phyloP scores from a whole-genome alignment of 352 stramenopile species.

The Pythium rhizo-oryzae region DNA sequence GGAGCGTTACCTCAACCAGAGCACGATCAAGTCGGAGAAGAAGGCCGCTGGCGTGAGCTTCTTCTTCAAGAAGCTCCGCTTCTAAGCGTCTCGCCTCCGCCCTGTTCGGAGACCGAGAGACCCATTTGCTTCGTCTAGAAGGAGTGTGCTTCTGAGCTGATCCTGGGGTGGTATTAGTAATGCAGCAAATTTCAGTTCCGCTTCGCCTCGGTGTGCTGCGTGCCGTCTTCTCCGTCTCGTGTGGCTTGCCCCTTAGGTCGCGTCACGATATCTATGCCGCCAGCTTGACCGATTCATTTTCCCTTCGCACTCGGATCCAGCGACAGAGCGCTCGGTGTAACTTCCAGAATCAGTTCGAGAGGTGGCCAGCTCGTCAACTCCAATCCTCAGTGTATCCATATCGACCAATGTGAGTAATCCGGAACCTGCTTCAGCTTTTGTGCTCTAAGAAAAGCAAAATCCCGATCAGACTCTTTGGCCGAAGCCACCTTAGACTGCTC shows the following conservation, averaged over 20 bases:
- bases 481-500: background rate
- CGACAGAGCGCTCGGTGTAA: too few species aligned
- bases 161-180: slow-evolving; percentile 38
- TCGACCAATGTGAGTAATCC: background rate
- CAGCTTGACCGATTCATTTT: too few species aligned
- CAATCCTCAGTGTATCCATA: background rate
- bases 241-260: background rate
- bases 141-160: slow-evolving; percentile 31
- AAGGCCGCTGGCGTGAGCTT: slow-evolving; percentile 98
- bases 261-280: too few species aligned
- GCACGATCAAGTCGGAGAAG: slow-evolving; percentile 96
- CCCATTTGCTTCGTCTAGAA: slow-evolving; percentile 26
- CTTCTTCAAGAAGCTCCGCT: slow-evolving; percentile 99
- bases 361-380: background rate
- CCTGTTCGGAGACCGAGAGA: background rate
- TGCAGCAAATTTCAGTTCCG: slow-evolving; percentile 41
- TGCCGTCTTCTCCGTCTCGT: background rate
- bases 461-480: background rate
- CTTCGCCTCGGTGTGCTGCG: slow-evolving; percentile 21
- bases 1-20: slow-evolving; percentile 96
- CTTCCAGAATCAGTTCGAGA: too few species aligned
- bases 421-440: background rate
- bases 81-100: slow-evolving; percentile 83
- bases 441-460: slow-evolving; percentile 5
- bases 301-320: too few species aligned